These are phyloP conservation scores for Monosporascus sp. DNA, from an alignment of 2,329 filamentous ascomycete species.

Conservation along the genomic window DNA sequence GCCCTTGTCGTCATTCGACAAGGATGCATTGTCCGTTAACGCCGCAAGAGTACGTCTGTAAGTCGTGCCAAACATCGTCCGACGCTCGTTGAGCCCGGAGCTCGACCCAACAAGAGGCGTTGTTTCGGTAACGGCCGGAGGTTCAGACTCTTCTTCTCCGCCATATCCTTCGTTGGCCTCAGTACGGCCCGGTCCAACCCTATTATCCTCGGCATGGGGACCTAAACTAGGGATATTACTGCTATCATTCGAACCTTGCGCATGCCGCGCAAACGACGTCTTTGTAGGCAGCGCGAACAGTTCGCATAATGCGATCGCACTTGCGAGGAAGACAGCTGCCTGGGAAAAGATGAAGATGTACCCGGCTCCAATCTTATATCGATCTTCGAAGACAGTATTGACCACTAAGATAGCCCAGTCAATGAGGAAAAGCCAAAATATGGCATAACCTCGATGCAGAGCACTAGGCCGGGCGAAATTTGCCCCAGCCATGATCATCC, in stretches of 20 bases:
- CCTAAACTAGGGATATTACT: constrained; percentile 29
- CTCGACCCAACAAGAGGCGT: constrained; percentile 73
- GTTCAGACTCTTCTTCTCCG: constrained; percentile 17
- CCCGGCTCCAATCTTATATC: constrained; percentile 66
- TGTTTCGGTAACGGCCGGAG: constrained; percentile 49
- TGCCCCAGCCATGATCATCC: constrained; percentile 66
- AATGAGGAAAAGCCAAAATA: constrained; percentile 78
- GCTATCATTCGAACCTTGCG: constrained; percentile 44
- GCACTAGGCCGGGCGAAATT: constrained; percentile 79
- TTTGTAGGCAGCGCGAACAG: constrained; percentile 72
- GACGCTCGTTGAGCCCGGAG: constrained; percentile 56
- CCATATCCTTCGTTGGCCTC: constrained; percentile 17
- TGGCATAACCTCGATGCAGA: constrained; percentile 72
- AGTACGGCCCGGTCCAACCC: constrained; percentile 11
- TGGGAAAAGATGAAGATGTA: constrained; percentile 82
- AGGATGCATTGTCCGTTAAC: constrained; percentile 26
- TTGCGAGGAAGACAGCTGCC: constrained; percentile 65
- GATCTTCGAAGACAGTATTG: constrained; percentile 72
- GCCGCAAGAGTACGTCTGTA: constrained; percentile 45
- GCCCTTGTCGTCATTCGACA: constrained; percentile 14
- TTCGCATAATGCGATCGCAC: constrained; percentile 72
- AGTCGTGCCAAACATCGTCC: constrained; percentile 49
- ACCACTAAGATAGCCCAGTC: constrained; percentile 69
- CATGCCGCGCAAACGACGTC: constrained; percentile 57
- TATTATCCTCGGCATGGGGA: constrained; percentile 14